Evolutionary conservation across 495 filamentous ascomycete genomes (phyloP).

Genomic region (Patellaria atrata): DNA sequence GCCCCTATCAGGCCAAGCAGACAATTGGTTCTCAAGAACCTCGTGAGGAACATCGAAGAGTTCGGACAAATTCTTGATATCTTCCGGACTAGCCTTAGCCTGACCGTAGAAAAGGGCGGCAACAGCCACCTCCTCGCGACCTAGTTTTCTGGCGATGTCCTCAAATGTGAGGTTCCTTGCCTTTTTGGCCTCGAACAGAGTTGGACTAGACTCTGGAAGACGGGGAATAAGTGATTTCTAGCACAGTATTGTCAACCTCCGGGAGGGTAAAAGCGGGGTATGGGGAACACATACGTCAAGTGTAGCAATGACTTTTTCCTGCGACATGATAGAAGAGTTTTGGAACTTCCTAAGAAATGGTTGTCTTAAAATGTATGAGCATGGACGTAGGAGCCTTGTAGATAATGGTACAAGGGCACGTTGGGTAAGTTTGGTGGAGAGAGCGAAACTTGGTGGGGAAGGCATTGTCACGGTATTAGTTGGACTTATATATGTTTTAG

Average conservation of each 20-base stretch:
- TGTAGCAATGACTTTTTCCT: slow-evolving; percentile 15
- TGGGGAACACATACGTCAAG: slow-evolving; percentile 18
- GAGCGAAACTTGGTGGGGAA: slow-evolving; percentile 10
- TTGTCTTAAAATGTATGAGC: too few relatives aligned
- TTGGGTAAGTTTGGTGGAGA: slow-evolving; percentile 12
- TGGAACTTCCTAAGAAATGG: slow-evolving; percentile 6
- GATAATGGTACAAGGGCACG: slow-evolving; percentile 14
- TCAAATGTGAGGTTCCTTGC: slow-evolving; percentile 63
- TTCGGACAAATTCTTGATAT: slow-evolving; percentile 55
- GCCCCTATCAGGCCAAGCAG: slow-evolving; percentile 70
- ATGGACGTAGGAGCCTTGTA: slow-evolving; percentile 5
- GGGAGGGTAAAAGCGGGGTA: neutral
- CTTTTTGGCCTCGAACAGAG: slow-evolving; percentile 79
- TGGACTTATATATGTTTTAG: slow-evolving; percentile 4
- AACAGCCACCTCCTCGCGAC: slow-evolving; percentile 76
- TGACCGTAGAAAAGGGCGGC: slow-evolving; percentile 96
- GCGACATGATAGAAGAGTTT: slow-evolving; percentile 10
- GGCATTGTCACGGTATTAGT: slow-evolving; percentile 5
- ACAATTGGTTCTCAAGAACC: slow-evolving; percentile 45
- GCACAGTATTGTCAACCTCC: neutral
- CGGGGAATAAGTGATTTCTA: slow-evolving; percentile 28
- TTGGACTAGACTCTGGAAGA: slow-evolving; percentile 53
- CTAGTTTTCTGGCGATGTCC: slow-evolving; percentile 57
- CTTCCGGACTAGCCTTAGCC: slow-evolving; percentile 61
- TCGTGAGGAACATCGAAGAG: slow-evolving; percentile 49